Percentiles rank a stretch among this genome's conserved stretches.
Conservation (phyloP, 1,284 basidiomycete genomes). For the Pseudozyma sp. region DNA sequence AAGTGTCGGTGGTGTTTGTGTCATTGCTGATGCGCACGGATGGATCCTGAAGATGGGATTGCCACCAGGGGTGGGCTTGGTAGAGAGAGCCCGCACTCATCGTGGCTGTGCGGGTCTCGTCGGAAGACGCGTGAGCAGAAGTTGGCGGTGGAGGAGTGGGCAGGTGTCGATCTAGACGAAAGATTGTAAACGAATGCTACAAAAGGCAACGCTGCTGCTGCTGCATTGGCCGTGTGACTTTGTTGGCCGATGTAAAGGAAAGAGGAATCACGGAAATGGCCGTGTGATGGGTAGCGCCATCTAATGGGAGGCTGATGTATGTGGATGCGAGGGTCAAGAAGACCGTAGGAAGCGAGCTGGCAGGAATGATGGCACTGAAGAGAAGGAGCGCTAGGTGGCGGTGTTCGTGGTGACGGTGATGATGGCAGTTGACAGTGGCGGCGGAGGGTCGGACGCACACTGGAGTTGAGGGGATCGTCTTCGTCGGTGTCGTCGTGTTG, state of each 20-base stretch:
- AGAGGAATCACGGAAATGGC: neutral
- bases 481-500: no score
- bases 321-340: no score
- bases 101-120: neutral
- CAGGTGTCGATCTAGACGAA: neutral
- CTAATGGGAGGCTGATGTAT: no score
- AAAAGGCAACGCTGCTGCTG: no score
- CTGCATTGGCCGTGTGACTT: constrained; percentile 1
- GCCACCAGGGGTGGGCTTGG: constrained; percentile 4
- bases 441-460: no score
- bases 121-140: neutral
- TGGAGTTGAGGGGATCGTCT: no score
- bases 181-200: neutral
- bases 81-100: constrained; percentile 12
- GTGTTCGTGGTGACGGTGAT: no score
- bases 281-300: neutral
- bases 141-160: neutral
- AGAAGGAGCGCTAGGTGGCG: no score
- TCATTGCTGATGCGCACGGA: constrained; percentile 25
- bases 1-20: constrained; percentile 29
- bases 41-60: constrained; percentile 17
- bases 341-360: no score
- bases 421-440: no score
- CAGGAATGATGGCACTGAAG: no score
- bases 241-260: neutral